Base-by-base conservation (phyloP, 768 basidiomycete species). In the Coprinopsis sp. region DNA sequence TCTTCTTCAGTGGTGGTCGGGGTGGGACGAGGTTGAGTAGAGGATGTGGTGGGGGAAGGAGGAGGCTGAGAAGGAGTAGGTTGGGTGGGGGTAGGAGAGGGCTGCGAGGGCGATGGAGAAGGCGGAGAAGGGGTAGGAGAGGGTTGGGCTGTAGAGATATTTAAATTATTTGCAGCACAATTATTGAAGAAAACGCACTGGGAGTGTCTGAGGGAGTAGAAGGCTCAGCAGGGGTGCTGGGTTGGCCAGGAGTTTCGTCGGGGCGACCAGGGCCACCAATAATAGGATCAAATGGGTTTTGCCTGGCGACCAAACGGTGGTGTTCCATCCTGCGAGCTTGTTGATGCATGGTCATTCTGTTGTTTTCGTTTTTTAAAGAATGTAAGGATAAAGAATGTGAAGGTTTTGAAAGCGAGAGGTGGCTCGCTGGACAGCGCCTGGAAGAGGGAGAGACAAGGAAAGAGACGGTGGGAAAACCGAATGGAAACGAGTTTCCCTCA, bases 301-400 rank as follows among this genome's bases (percentile, higher is more conserved):
- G 6, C 22, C 25, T 39, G 12, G 22, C 37, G 25, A 64, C 42
- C 37, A 58, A 52, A 29, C 60, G 61, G 47, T 62, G 65, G 22
- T n/a, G n/a, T n/a, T n/a, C n/a, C n/a, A n/a, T 58, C 54, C 36
- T 50, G 46, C 24, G 48, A 51, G 52, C 60, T n/a, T n/a, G 63
- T 36, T 64, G 56, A 48, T 64, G 59, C 16, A 61, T 43, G 43
- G 63, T 59, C 63, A 63, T 64, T 52, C 57, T 47, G n/a, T n/a
- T n/a, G n/a, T n/a, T n/a, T n/a, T n/a, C n/a, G n/a, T 25, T 28
- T 34, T 22, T 28, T 43, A 60, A 62, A 29, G 57, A 60, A 31
- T 47, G 58, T 58, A 54, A 37, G 24, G 6, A 33, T 49, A 60
- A 62, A 36, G 61, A 60, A 57, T 37, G 59, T 54, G 54, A 48